A percentile compares a stretch with the other conserved stretches of the same genome.
Conservation (phyloP, 169 alveolate species). For the Plasmodium knowlesi region DNA sequence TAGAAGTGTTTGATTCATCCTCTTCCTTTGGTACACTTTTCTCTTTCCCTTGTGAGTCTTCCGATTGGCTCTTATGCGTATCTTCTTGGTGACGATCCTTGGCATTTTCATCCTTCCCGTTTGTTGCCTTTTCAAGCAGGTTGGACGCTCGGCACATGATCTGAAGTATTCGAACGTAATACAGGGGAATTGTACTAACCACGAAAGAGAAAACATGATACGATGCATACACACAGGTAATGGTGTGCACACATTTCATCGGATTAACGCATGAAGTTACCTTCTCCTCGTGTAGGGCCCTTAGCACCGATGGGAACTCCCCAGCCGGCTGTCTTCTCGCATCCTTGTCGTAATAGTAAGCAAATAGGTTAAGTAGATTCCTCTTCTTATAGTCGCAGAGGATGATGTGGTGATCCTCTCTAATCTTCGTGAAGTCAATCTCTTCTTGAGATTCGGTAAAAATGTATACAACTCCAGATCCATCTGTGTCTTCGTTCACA, state of each 20-base stretch:
- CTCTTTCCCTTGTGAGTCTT: background rate
- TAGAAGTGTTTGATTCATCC: background rate
- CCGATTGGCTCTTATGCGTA: background rate
- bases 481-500: background rate
- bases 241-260: background rate
- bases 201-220: background rate
- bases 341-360: constrained; percentile 21
- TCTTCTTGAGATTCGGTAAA: background rate
- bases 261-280: background rate
- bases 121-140: background rate
- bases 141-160: background rate
- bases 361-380: constrained; percentile 20
- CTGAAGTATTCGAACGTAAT: background rate
- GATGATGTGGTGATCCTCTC: background rate
- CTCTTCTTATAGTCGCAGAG: constrained; percentile 19
- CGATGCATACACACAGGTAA: background rate
- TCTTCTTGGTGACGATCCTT: background rate
- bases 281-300: constrained; percentile 1
- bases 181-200: background rate
- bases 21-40: background rate
- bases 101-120: background rate
- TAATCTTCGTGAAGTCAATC: background rate
- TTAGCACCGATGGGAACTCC: background rate
- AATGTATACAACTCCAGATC: background rate
- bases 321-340: background rate